Conservation (phyloP, 2,329 filamentous ascomycete species). For the Rhynchosporium secalis region DNA sequence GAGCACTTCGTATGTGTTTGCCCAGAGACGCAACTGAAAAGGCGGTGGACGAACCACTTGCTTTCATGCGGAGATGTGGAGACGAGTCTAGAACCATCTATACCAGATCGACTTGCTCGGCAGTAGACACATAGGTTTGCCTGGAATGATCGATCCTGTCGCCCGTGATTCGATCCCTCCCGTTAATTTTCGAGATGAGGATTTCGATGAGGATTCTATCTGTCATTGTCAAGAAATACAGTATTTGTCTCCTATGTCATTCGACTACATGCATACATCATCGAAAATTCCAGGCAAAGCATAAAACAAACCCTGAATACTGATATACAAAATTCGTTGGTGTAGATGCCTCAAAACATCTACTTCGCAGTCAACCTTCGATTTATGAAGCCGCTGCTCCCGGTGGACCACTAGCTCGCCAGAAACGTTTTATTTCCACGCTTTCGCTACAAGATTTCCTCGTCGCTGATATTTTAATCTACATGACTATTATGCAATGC, state of each 20-base stretch:
- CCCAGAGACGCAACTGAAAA: conserved; percentile 49
- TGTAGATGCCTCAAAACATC: conserved; percentile 49
- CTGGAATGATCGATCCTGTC: conserved; percentile 62
- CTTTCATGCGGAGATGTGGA: conserved; percentile 75
- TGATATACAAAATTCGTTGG: conserved; percentile 54
- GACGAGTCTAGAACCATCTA: conserved; percentile 56
- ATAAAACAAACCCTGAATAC: conserved; percentile 46
- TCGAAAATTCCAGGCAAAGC: conserved; percentile 52
- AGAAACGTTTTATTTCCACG: conserved; percentile 58
- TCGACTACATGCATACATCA: conserved; percentile 58
- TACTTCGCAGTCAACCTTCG: conserved; percentile 50
- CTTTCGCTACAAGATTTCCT: conserved; percentile 62
- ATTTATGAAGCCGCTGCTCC: conserved; percentile 53
- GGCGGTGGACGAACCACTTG: conserved; percentile 54
- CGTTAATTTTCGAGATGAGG: conserved; percentile 63
- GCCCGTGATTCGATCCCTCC: conserved; percentile 64
- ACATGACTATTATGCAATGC: conserved; percentile 41
- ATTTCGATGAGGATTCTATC: conserved; percentile 57
- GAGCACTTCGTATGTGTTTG: conserved; percentile 54
- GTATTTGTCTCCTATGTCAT: conserved; percentile 53
- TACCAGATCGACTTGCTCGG: conserved; percentile 63
- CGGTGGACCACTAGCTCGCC: conserved; percentile 52
- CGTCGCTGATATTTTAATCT: conserved; percentile 61
- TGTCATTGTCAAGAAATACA: conserved; percentile 54
- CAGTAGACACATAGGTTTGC: conserved; percentile 67